Base-by-base conservation (phyloP, 1,284 basidiomycete species). In the Leucoagaricus sp. region DNA sequence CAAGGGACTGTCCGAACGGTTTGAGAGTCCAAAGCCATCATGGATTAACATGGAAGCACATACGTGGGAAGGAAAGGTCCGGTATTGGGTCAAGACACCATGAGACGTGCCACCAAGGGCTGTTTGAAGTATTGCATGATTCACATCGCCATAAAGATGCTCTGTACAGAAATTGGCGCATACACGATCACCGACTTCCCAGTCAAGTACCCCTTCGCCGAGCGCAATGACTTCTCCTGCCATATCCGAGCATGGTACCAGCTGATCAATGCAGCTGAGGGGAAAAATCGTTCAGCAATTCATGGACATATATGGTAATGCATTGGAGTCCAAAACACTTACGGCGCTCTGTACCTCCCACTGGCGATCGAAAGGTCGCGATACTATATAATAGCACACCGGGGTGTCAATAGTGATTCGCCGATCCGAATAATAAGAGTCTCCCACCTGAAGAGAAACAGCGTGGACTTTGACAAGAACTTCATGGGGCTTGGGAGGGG, bases 171-270 rank as follows among this genome's bases (percentile, higher is more conserved):
- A 77, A 62, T 76, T 77, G 4, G 74, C 70, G 51, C 72, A 76
- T 53, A 86, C 81, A 13, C 82, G 79, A 63, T 87, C 84, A n/a
- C 84, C 84, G 4, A 68, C 60, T 55, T 75, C 75, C 75, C 76
- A 85, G 19, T 67, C 66, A 31, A 65, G 74, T 13, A 83, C 82
- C 13, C 74, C 75, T 38, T 70, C 67, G 3, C 86, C 85, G 15
- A 85, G 63, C 8, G 76, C 73, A 38, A 83, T 67, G 46, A 87
- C 72, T 63, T 84, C 81, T 5, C 86, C 85, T 12, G 86, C 84
- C 55, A 78, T 75, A 61, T 88, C 86, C 4, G 84, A 86, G 61
- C 76, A 71, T 1, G 84, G 83, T n/a, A 85, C 73, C 6, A 78
- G 61, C 38, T 79, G 66, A 3, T 65, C 62, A 26, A 57, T 61